Evolutionary conservation across 345 rosid genomes (phyloP).

Genomic region (Balakata baccata): DNA sequence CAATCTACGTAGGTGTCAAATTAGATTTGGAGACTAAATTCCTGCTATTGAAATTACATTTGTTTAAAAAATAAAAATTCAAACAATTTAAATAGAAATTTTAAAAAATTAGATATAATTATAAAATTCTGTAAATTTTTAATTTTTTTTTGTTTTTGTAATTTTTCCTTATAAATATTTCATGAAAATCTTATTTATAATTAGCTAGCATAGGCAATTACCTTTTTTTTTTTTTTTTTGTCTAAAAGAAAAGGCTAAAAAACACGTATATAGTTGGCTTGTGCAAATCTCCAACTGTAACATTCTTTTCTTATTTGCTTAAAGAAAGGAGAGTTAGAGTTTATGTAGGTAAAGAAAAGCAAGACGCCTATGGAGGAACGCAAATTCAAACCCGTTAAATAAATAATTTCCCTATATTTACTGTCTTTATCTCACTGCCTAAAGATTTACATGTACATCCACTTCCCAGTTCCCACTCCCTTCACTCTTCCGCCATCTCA

Average conservation of each 20-base stretch:
- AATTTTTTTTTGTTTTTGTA: no score
- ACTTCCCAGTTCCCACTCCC: background rate
- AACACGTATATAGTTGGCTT: background rate
- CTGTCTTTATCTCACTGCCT: background rate
- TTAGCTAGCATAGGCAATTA: no score
- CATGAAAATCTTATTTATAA: no score
- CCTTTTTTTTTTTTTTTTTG: no score
- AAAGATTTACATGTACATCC: background rate
- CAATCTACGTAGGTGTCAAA: no score
- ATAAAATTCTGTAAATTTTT: no score
- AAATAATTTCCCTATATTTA: background rate
- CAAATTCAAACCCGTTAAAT: background rate
- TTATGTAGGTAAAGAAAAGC: slow-evolving; percentile 13
- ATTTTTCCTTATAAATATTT: no score
- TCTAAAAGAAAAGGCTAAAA: background rate
- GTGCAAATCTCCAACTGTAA: slow-evolving; percentile 9
- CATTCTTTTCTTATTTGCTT: background rate
- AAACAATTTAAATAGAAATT: no score
- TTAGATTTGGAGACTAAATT: no score
- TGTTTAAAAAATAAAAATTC: no score
- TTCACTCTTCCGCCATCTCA: background rate
- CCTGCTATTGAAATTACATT: no score
- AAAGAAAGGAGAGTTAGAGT: slow-evolving; percentile 1
- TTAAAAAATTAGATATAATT: no score
- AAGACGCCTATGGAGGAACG: background rate